Base-by-base conservation (phyloP, 2,329 filamentous ascomycete species). In the Alternaria panax region DNA sequence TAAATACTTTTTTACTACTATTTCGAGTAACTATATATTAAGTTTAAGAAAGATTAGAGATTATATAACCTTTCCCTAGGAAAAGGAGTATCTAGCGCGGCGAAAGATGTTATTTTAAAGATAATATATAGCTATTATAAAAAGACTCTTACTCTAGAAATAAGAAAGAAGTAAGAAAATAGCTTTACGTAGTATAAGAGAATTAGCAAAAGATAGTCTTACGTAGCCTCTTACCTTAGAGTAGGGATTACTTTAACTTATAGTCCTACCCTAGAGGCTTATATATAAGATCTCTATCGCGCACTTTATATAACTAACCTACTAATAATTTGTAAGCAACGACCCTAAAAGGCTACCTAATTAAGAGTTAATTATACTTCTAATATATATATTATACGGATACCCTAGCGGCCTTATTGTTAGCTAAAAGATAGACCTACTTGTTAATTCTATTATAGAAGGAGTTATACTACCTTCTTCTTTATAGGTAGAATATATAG, bases 181-280 rank as follows among this genome's bases (percentile, higher is more conserved):
- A 57, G 40, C 7, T 51, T 52, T 20, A 51, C 20, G 24, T 57
- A 14, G 54, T 11, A 57, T 52, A 57, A 51, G n/a, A 57, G 24
- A 52, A 45, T 57, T 32, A 11, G 54, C 12, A 28, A 57, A 34
- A 57, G 47, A 40, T 57, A 18, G 54, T 57, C 40, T 52, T 57
- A 45, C n/a, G 28, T 57, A n/a, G 28, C 30, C 27, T 57, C 38
- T 46, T 9, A 57, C 5, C 32, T 57, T 40, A 7, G 38, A 40
- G 40, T 57, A 36, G 25, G 38, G 12, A 57, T 57, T 36, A 30
- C 34, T 52, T 30, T 57, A 9, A 57, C 54, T 30, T 57, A 16
- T 8, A 57, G 54, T 18, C 24, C n/a, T 57, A 46, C n/a, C 22
- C 47, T 57, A 57, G 40, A 34, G 14, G 27, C 5, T 30, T 14